Base-by-base conservation (phyloP, 2,329 filamentous ascomycete species). In the Trichoderma arundinaceum region DNA sequence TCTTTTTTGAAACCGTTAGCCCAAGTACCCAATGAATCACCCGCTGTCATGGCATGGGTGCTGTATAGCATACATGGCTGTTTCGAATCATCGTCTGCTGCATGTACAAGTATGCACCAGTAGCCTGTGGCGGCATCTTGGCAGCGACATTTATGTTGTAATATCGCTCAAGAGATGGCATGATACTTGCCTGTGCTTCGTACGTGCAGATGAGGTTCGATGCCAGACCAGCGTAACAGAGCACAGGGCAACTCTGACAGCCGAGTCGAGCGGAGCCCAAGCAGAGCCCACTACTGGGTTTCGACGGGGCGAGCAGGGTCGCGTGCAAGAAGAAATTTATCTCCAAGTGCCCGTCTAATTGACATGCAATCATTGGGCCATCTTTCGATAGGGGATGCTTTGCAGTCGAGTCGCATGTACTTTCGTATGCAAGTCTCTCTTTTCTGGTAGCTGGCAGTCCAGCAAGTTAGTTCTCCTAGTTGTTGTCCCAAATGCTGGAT, bases 271-370 rank as follows among this genome's bases (percentile, higher is more conserved):
- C 57, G 58, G 58, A 52, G 49, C 49, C 32, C 49, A 54, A 54
- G 10, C 52, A 28, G 52, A 54, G 59, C 51, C 59, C 48, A 44
- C 48, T 43, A 17, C 48, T 43, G 28, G 22, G 22, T 22, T 19
- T 52, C 10, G 58, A 61, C 28, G 58, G 58, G 58, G 48, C 59
- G 39, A 39, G 46, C 57, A 54, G 59, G 59, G 59, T 63, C 59
- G 59, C 59, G 49, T 63, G 59, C 48, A 46, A 54, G 33, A 63
- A 28, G 38, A 54, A 41, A 43, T 54, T 54, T 46, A 44, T 51
- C 57, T 51, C 33, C 33, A 49, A 10, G 46, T 46, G 46, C 38
- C 44, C 48, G 32, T 62, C 28, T 28, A n/a, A 49, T 9, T 49
- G 17, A 33, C 35, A 33, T 43, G 38, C 35, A 28, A 52, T 59